phyloP scores from a whole-genome alignment of 2,329 filamentous ascomycete species.

The Fusarium equiseti region DNA sequence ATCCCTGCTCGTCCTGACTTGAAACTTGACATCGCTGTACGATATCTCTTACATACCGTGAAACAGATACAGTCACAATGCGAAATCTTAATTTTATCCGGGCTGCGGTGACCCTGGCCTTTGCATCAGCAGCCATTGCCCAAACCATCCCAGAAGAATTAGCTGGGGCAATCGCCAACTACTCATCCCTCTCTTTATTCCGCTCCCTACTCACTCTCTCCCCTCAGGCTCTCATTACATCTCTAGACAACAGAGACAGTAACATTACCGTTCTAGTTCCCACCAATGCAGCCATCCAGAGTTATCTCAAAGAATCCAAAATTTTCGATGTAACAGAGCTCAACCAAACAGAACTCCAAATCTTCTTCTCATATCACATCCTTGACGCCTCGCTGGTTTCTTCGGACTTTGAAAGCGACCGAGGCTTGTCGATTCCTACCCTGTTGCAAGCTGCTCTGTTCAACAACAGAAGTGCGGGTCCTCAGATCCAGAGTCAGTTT shows the following conservation, averaged over 20 bases:
- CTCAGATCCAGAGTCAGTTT: conserved; percentile 18
- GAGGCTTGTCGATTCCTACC: conserved; percentile 30
- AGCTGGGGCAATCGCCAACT: conserved; percentile 17
- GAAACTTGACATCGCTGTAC: no score
- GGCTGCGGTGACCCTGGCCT: not conserved
- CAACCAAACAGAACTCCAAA: conserved; percentile 1
- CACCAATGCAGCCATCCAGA: conserved; percentile 34
- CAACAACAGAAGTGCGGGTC: conserved; percentile 39
- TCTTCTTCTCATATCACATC: conserved; percentile 40
- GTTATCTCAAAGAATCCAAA: conserved; percentile 19
- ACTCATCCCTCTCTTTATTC: conserved; percentile 32
- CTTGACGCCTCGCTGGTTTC: conserved; percentile 21
- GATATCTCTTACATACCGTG: not conserved
- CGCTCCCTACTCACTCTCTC: conserved; percentile 13
- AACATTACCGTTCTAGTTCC: conserved; percentile 42
- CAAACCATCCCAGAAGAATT: conserved; percentile 28
- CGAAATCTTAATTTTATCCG: not conserved
- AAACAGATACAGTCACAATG: conserved; percentile 13
- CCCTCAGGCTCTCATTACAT: not conserved
- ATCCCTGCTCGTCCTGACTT: no score
- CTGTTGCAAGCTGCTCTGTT: conserved; percentile 17
- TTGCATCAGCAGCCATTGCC: conserved; percentile 11
- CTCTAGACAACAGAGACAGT: conserved; percentile 2
- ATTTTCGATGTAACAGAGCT: conserved; percentile 18
- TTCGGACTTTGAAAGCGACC: conserved; percentile 12